These are phyloP conservation scores for Pichia membranifaciens DNA, from an alignment of 805 yeast species.

Conservation along the genomic window DNA sequence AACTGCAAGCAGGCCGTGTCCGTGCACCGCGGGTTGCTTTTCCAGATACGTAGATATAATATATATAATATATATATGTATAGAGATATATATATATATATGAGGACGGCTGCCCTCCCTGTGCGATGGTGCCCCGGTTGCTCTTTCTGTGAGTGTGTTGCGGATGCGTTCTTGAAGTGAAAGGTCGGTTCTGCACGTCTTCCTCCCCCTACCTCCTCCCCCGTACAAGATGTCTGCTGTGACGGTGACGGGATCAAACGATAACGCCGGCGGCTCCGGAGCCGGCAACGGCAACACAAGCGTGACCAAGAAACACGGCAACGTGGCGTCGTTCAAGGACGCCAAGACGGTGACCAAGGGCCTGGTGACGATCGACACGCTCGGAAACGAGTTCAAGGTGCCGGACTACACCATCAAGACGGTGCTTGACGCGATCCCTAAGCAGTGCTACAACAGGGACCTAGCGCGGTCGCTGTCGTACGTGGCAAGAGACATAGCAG, in stretches of 20 bases:
- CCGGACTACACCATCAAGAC: slow-evolving; percentile 77
- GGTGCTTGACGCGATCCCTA: slow-evolving; percentile 64
- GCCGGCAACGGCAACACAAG: too few relatives aligned
- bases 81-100: too few relatives aligned
- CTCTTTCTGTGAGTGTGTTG: too few relatives aligned
- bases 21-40: too few relatives aligned
- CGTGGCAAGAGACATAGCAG: slow-evolving; percentile 59
- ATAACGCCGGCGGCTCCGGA: slow-evolving; percentile 6
- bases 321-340: slow-evolving; percentile 34
- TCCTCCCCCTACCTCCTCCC: background rate
- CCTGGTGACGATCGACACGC: slow-evolving; percentile 48
- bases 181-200: background rate
- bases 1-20: too few relatives aligned
- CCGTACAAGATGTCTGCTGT: slow-evolving; percentile 27
- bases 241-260: slow-evolving; percentile 26
- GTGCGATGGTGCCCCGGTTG: too few relatives aligned
- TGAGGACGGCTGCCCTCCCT: too few relatives aligned
- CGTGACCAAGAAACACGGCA: slow-evolving; percentile 34
- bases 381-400: slow-evolving; percentile 62
- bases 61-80: too few relatives aligned
- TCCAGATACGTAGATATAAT: too few relatives aligned
- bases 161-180: too few relatives aligned
- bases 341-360: slow-evolving; percentile 19
- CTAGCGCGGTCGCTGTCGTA: slow-evolving; percentile 50
- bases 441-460: slow-evolving; percentile 66